A percentile compares a stretch with the other conserved stretches of the same genome.
Evolutionary conservation across 2,329 filamentous ascomycete genomes (phyloP).

Genomic region (Penicillium freii): DNA sequence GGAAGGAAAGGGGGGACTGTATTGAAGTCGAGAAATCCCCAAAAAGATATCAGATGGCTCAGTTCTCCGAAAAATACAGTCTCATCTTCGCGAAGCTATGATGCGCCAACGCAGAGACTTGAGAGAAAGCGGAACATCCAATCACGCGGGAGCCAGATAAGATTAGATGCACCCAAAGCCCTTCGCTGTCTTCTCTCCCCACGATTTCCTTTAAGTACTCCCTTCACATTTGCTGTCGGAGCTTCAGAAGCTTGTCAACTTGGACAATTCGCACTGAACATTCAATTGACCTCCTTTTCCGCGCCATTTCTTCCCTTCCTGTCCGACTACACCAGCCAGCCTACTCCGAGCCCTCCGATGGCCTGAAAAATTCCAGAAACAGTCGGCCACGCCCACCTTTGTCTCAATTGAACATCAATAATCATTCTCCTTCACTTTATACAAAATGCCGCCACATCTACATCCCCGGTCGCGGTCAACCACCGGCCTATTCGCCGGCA

Average conservation of each 20-base stretch:
- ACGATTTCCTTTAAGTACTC: slow-evolving; percentile 6
- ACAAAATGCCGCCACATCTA: slow-evolving; percentile 73
- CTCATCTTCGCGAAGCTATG: slow-evolving; percentile 22
- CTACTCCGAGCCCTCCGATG: slow-evolving; percentile 18
- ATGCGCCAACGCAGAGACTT: slow-evolving; percentile 13
- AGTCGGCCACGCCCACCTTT: slow-evolving; percentile 16
- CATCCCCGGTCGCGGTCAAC: slow-evolving; percentile 93
- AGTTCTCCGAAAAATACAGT: slow-evolving; percentile 15
- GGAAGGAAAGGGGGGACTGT: slow-evolving; percentile 9
- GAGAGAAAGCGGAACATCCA: slow-evolving; percentile 21
- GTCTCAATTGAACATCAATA: slow-evolving; percentile 14
- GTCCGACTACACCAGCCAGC: neutral
- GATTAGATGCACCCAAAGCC: slow-evolving; percentile 40
- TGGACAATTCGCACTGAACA: neutral
- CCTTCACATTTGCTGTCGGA: neutral
- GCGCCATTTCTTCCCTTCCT: neutral
- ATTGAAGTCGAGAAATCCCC: slow-evolving; percentile 11
- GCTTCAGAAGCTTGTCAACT: neutral
- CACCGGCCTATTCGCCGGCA: slow-evolving; percentile 91
- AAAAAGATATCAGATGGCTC: slow-evolving; percentile 13
- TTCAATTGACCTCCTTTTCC: slow-evolving; percentile 16
- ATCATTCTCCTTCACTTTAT: slow-evolving; percentile 8
- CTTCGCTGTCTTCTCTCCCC: slow-evolving; percentile 21
- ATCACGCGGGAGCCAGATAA: slow-evolving; percentile 35
- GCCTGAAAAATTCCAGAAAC: slow-evolving; percentile 18